phyloP scores from a whole-genome alignment of 768 basidiomycete species.

The Megacollybia marginata region DNA sequence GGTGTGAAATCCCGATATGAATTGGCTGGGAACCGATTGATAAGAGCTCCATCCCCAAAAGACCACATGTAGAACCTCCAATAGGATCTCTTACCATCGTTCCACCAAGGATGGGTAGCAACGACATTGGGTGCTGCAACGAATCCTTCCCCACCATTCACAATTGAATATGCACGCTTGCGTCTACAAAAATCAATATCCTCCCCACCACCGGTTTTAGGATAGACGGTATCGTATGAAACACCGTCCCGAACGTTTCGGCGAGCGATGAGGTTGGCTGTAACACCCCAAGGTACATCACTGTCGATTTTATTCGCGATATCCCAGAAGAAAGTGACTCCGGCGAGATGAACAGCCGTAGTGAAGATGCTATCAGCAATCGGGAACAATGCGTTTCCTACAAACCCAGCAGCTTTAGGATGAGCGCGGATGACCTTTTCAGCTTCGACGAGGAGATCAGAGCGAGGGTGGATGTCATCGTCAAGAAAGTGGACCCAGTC shows the following conservation, averaged over 20 bases:
- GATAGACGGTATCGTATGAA: conserved; percentile 39
- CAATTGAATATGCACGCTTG: conserved; percentile 32
- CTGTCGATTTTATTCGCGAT: conserved; percentile 40
- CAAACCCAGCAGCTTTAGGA: conserved; percentile 44
- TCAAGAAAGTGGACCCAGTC: conserved; percentile 58
- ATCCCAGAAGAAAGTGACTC: conserved; percentile 57
- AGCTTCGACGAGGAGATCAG: conserved; percentile 35
- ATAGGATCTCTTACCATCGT: conserved; percentile 35
- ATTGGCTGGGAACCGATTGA: conserved; percentile 38
- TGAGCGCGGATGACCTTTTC: conserved; percentile 39
- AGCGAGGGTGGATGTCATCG: conserved; percentile 41
- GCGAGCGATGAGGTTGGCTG: conserved; percentile 49
- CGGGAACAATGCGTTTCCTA: conserved; percentile 46
- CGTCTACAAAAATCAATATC: conserved; percentile 53
- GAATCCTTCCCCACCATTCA: conserved; percentile 32
- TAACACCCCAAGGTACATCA: conserved; percentile 58
- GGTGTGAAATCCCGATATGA: conserved; percentile 38
- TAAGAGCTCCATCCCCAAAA: conserved; percentile 45
- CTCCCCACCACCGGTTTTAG: conserved; percentile 60
- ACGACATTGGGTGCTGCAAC: conserved; percentile 37
- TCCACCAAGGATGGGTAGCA: conserved; percentile 58
- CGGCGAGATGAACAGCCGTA: conserved; percentile 46
- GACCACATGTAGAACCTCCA: conserved; percentile 54
- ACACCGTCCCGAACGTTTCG: conserved; percentile 37
- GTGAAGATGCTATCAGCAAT: conserved; percentile 40